A percentile compares a stretch with the other conserved stretches of the same genome.
phyloP scores from a whole-genome alignment of 257 asterid species.

The Nicotiana paniculata region DNA sequence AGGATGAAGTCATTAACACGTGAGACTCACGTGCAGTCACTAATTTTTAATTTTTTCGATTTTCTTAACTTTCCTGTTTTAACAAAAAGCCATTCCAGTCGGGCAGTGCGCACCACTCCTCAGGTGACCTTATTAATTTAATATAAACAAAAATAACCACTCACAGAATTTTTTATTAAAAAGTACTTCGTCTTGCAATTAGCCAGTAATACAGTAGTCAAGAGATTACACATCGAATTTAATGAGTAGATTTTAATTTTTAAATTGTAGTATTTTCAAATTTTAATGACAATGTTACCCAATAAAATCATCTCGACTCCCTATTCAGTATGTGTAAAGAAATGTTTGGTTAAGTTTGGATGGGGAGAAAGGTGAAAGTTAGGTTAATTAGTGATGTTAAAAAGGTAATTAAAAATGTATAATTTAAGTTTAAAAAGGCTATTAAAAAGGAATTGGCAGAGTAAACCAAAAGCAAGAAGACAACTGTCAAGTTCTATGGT shows the following conservation, averaged over 20 bases:
- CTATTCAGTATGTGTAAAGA: not conserved
- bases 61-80: too few relatives aligned
- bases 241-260: too few relatives aligned
- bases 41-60: not conserved
- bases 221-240: too few relatives aligned
- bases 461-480: slow-evolving; percentile 14
- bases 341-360: not conserved
- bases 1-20: not conserved
- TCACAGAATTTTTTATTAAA: not conserved
- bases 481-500: not conserved
- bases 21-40: not conserved
- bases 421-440: not conserved
- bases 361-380: not conserved
- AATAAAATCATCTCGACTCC: not conserved
- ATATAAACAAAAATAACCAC: not conserved
- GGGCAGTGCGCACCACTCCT: not conserved
- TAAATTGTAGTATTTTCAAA: too few relatives aligned
- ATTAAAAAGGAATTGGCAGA: not conserved
- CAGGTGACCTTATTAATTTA: not conserved
- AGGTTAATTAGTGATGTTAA: not conserved
- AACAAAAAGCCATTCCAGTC: not conserved
- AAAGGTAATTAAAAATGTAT: not conserved
- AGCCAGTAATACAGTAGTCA: too few relatives aligned
- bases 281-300: not conserved
- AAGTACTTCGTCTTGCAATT: too few relatives aligned